A percentile compares a stretch with the other conserved stretches of the same genome.
Conservation (phyloP, 768 basidiomycete genomes). For the Podaxis pistillaris region DNA sequence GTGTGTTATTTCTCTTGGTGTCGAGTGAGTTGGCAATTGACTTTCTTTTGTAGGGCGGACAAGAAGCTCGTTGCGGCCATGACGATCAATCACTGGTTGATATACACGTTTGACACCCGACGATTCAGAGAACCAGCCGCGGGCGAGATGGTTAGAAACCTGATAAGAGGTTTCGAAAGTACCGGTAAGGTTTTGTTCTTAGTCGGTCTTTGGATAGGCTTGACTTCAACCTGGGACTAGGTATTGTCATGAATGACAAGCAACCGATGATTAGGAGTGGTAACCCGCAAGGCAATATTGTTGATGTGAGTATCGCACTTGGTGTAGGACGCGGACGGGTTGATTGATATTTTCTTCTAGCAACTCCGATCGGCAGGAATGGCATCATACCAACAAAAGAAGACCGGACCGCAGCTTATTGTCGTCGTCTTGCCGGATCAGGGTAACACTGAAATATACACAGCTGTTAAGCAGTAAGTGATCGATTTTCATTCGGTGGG, state of each 20-base stretch:
- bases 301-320: conserved; percentile 24
- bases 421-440: conserved; percentile 52
- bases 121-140: conserved; percentile 44
- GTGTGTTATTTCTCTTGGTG: conserved; percentile 33
- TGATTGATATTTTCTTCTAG: conserved; percentile 26
- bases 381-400: conserved; percentile 37
- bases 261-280: conserved; percentile 50
- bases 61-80: conserved; percentile 61
- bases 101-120: conserved; percentile 59
- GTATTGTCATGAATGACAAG: conserved; percentile 51
- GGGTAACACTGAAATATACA: conserved; percentile 14
- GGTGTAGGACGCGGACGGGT: background rate
- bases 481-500: background rate
- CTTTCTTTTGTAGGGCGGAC: conserved; percentile 55
- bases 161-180: conserved; percentile 50
- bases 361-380: conserved; percentile 53
- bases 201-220: conserved; percentile 31
- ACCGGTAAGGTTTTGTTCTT: conserved; percentile 50
- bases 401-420: conserved; percentile 48
- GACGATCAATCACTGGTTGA: conserved; percentile 55
- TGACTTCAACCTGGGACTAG: conserved; percentile 36
- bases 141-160: conserved; percentile 34
- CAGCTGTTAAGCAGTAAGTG: conserved; percentile 18
- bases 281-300: conserved; percentile 57
- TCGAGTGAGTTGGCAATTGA: conserved; percentile 32